Percentiles rank a stretch among this genome's conserved stretches.
phyloP scores from a whole-genome alignment of 352 stramenopile species.

The Pythium phragmitis region DNA sequence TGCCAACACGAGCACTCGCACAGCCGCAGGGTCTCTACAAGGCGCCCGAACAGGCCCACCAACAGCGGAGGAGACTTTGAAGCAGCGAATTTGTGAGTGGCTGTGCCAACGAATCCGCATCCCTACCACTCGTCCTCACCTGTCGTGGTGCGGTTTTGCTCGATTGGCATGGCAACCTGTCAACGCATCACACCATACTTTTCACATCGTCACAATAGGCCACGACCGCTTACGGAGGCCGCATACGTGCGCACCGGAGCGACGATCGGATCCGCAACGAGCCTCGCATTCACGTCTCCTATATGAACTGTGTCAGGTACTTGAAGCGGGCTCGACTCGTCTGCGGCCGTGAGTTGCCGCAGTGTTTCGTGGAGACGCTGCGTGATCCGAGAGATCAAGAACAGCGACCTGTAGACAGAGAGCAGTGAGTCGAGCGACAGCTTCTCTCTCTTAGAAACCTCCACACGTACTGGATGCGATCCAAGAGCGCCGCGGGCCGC shows the following conservation, averaged over 20 bases:
- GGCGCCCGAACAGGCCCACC: slow-evolving; percentile 11
- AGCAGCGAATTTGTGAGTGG: neutral
- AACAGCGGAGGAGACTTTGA: neutral
- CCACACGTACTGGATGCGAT: slow-evolving; percentile 41
- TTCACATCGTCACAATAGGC: too few species aligned
- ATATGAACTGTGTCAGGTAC: slow-evolving; percentile 37
- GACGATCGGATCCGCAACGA: slow-evolving; percentile 47
- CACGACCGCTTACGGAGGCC: neutral
- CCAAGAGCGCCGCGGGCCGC: slow-evolving; percentile 50
- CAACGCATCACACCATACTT: neutral
- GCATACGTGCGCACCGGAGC: slow-evolving; percentile 25
- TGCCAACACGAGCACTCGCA: slow-evolving; percentile 13
- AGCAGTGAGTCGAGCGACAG: neutral
- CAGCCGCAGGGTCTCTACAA: neutral
- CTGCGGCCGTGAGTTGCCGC: slow-evolving; percentile 14
- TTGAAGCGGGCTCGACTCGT: slow-evolving; percentile 23
- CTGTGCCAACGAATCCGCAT: neutral
- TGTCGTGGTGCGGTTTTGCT: slow-evolving; percentile 29
- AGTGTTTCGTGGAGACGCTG: slow-evolving; percentile 35
- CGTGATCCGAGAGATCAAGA: slow-evolving; percentile 39
- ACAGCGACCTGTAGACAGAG: slow-evolving; percentile 38
- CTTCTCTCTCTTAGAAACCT: neutral
- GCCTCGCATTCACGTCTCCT: slow-evolving; percentile 22
- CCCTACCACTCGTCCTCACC: slow-evolving; percentile 10
- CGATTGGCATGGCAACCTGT: slow-evolving; percentile 31